Evolutionary conservation across 176 grass and related monocot genomes (phyloP).

Genomic region (Miscanthus lutarioriparius): DNA sequence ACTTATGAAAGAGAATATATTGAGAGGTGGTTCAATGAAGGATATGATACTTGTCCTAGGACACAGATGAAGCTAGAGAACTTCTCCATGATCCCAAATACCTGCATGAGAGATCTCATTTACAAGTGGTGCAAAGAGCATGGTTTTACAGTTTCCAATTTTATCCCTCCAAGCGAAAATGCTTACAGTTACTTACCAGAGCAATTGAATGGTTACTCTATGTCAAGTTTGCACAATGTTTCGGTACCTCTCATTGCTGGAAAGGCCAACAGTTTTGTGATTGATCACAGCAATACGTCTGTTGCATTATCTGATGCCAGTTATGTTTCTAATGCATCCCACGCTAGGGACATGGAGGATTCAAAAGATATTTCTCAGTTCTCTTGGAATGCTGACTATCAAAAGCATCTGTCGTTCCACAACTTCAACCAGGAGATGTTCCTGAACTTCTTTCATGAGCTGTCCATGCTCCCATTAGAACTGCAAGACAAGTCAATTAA

Average conservation of each 20-base stretch:
- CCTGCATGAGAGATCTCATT: slow-evolving; percentile 85
- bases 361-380: slow-evolving; percentile 52
- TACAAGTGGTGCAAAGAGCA: slow-evolving; percentile 65
- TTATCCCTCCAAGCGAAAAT: slow-evolving; percentile 37
- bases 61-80: slow-evolving; percentile 74
- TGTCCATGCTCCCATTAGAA: slow-evolving; percentile 70
- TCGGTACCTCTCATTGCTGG: slow-evolving; percentile 77
- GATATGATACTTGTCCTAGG: slow-evolving; percentile 82
- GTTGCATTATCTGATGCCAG: slow-evolving; percentile 65
- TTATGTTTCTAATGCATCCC: slow-evolving; percentile 61
- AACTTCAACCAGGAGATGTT: slow-evolving; percentile 82
- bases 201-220: slow-evolving; percentile 63
- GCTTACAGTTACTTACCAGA: slow-evolving; percentile 50
- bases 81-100: slow-evolving; percentile 79
- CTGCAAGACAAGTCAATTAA: slow-evolving; percentile 62
- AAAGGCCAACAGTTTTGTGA: slow-evolving; percentile 58
- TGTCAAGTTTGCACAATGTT: slow-evolving; percentile 88
- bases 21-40: slow-evolving; percentile 88
- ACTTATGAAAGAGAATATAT: slow-evolving; percentile 90
- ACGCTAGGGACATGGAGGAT: slow-evolving; percentile 48
- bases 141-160: slow-evolving; percentile 41
- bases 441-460: slow-evolving; percentile 61
- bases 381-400: slow-evolving; percentile 80
- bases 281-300: slow-evolving; percentile 65
- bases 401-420: slow-evolving; percentile 65